These are phyloP conservation scores for Kuraishia piskuri DNA, from an alignment of 805 yeast species.

Conservation along the genomic window DNA sequence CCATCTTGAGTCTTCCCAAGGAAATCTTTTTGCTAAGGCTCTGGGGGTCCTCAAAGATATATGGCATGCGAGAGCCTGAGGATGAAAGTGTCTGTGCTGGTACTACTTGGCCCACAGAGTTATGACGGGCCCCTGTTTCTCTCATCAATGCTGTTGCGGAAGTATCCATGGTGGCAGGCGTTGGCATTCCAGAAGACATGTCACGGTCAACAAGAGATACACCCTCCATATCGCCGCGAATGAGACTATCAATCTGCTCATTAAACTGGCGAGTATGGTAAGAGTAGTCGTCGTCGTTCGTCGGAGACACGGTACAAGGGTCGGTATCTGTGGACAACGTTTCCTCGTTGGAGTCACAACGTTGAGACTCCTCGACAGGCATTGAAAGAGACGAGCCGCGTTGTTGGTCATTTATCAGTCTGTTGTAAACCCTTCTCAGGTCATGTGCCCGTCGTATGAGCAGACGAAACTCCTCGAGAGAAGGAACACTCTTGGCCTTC, in stretches of 20 bases:
- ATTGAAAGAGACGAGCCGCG: not conserved
- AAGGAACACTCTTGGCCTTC: not conserved
- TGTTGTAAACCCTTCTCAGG: not conserved
- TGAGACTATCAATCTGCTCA: not conserved
- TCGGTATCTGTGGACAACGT: not conserved
- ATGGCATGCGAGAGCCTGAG: not conserved
- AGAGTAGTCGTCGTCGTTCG: not conserved
- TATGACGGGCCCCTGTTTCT: not conserved
- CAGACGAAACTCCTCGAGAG: not conserved
- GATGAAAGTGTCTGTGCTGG: not conserved
- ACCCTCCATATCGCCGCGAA: not conserved
- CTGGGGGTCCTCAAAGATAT: not conserved
- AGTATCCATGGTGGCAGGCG: not conserved
- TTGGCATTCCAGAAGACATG: not conserved
- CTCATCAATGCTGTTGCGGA: not conserved
- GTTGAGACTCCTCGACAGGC: not conserved
- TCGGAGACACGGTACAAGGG: not conserved
- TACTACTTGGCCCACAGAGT: not conserved
- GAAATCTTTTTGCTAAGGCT: not conserved
- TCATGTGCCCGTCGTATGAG: not conserved
- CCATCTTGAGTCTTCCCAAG: not conserved
- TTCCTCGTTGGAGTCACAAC: not conserved
- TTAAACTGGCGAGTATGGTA: not conserved
- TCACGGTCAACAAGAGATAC: not conserved
- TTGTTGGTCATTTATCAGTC: not conserved